Evolutionary conservation across 2,329 filamentous ascomycete species (phyloP), one percentile per base, ranked within the genome.

Genomic region (Alternaria sp.): DNA sequence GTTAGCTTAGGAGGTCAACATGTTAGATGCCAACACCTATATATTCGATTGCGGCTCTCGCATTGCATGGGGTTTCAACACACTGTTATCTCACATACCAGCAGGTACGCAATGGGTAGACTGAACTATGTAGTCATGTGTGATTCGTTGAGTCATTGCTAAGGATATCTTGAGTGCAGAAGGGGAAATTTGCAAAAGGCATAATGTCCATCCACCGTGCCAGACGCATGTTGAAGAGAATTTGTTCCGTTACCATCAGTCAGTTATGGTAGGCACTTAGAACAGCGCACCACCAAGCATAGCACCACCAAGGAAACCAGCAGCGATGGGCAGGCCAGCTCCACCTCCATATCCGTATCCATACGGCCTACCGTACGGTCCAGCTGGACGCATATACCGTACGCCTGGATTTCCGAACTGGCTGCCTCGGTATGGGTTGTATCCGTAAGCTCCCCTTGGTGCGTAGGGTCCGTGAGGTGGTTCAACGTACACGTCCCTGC

Each of bases 401-500:
- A 79, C 79, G 67, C 82, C 81, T 3, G 80, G 80, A 54, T 80
- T 79, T 17, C 75, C 75, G 68, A 85, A 86, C 48, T 65, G 76
- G 36, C 79, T 81, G 31, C 70, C 70, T 2, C 68, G 72, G 71
- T 81, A 85, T 5, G 81, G 82, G 61, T 80, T 83, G 64, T 78
- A 80, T 1, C 79, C 79, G 61, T 79, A 78, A 7, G 72, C 79
- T 37, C 73, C 71, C 2, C 58, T 36, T 7, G 68, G 66, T 17
- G 63, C 65, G 13, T 58, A 61, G 2, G 67, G 61, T 0, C 77
- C 79, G 26, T 75, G 73, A 1, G 85, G 84, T 8, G 85, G 84
- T 2, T 86, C 83, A 33, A 88, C 80, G 71, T 85, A 88, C n/a
- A 88, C 77, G 54, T 86, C 82, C 37, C 79, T 78, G 2, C 85